Evolutionary conservation across 2,329 filamentous ascomycete species (phyloP), one percentile per base, ranked within the genome.

Genomic region (Neurospora sp.): DNA sequence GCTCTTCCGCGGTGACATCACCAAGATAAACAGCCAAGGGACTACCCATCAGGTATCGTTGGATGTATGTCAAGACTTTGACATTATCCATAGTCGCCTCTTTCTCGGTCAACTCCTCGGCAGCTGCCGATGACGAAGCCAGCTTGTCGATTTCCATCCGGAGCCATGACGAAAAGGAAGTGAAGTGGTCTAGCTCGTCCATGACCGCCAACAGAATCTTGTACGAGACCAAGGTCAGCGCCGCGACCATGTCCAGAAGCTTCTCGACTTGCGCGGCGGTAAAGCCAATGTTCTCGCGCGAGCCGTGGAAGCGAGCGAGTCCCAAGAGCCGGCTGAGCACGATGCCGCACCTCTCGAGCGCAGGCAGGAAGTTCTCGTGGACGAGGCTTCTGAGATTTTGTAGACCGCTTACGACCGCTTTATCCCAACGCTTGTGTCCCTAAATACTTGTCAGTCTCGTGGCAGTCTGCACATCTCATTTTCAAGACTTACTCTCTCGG

Each of bases 361-460:
- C 93, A 0, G 96, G 96, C 2, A 98, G 84, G 68, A 97, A 89
- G 78, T 96, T 94, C 77, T 97, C 91, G 76, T 97, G 94, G 0
- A 93, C 84, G 13, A 98, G 84, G 68, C 88, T 87, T 67, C 93
- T 88, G 10, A 98, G 85, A 69, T 89, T 90, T 71, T 92, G 89
- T 23, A 97, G 90, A 0, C 93, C 93, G 4, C 89, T 88, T 1
- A 87, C 85, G 2, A 96, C 91, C 6, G 92, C 90, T 76, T 95
- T 96, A 73, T 98, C 94, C 96, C 96, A 99, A 67, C 96, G 86
- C 80, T 97, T 97, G 76, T 97, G 92, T 0, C 93, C 93, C 91
- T 96, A 68, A 23, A 17, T 38, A 75, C 70, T 36, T 46, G 70
- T 73, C 68, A 68, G 52, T 71, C 68, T 36, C 67, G 23, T 40